Base-by-base conservation (phyloP, 257 asterid genomes). In the Nicotiana sylvestris region DNA sequence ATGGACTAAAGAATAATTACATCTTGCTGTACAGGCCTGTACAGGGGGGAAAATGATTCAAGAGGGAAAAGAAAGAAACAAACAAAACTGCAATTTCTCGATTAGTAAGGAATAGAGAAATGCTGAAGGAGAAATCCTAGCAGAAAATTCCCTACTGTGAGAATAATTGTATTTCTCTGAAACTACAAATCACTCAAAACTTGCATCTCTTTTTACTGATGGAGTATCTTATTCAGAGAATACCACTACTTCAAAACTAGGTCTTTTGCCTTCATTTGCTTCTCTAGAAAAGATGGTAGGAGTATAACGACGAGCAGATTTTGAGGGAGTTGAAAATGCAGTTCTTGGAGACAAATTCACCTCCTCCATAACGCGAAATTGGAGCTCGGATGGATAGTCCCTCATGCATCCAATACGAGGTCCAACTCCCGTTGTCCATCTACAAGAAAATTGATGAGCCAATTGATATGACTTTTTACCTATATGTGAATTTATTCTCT, bases 361-460 rank as follows among this genome's bases (percentile, higher is more conserved):
- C 11, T 91, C 92, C 89, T 96, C 98, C 3, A 96, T 76, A 1
- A 86, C 98, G 4, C 94, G 91, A 25, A 80, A 37, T 37, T 92
- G 97, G 55, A 96, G 97, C 93, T 94, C 98, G 0, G 86, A 76
- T 6, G 99, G 99, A 84, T 94, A 96, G 77, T 94, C 98, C 84
- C 97, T 86, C 83, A 96, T 88, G 60, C 97, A 94, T 29, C 98
- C 99, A 15, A 96, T 94, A 43, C 98, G 82, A 8, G 99, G 98
- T 1, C 99, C 98, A 0, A 98, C 98, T 62, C 99, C 99, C 0
- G 98, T 94, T 5, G 95, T 88, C 99, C 99, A 96, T 90, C 55
- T 90, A 87, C 96, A 88, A 2, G 95, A 86, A 58, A 96, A 62
- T 17, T 91, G 98, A 46, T 91, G 78, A 7, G 94, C 98, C 86